These are phyloP conservation scores for Prillingera fragicola DNA, from an alignment of 1,284 basidiomycete species.

Conservation along the genomic window DNA sequence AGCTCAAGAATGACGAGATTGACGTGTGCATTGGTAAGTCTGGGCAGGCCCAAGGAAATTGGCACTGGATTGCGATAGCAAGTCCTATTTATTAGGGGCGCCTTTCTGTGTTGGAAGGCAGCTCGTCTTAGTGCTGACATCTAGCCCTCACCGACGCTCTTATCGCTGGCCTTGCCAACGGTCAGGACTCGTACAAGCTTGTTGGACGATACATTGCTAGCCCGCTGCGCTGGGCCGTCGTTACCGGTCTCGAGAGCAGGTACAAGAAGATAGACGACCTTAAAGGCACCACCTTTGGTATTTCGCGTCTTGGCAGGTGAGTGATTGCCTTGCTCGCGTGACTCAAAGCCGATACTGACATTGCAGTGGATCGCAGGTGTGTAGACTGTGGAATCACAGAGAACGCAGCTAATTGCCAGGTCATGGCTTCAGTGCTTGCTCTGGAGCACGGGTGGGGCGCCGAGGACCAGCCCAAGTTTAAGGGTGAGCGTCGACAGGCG, in stretches of 20 bases:
- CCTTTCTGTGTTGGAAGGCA: neutral
- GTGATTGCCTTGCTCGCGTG: neutral
- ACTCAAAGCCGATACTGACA: too few relatives aligned
- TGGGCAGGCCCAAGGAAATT: too few relatives aligned
- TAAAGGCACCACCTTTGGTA: constrained; percentile 76
- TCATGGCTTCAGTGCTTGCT: constrained; percentile 93
- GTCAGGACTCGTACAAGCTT: constrained; percentile 78
- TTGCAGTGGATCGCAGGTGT: constrained; percentile 12
- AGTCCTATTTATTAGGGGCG: neutral
- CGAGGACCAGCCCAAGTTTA: constrained; percentile 58
- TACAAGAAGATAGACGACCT: constrained; percentile 72
- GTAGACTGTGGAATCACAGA: neutral
- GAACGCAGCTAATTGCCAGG: constrained; percentile 55
- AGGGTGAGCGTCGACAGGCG: constrained; percentile 54
- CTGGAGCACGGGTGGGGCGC: constrained; percentile 70
- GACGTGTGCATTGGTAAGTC: constrained; percentile 73
- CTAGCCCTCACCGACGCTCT: constrained; percentile 83
- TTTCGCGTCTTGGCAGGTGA: constrained; percentile 71
- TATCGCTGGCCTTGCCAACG: constrained; percentile 87
- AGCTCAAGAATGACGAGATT: constrained; percentile 75
- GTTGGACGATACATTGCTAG: constrained; percentile 88
- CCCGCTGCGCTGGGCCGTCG: constrained; percentile 86
- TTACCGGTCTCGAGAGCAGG: constrained; percentile 70
- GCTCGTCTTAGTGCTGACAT: neutral
- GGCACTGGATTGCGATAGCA: too few relatives aligned